Percentiles rank a stretch among this genome's conserved stretches.
These are phyloP conservation scores for Clavulina sp. DNA, from an alignment of 768 basidiomycete species.

Conservation along the genomic window DNA sequence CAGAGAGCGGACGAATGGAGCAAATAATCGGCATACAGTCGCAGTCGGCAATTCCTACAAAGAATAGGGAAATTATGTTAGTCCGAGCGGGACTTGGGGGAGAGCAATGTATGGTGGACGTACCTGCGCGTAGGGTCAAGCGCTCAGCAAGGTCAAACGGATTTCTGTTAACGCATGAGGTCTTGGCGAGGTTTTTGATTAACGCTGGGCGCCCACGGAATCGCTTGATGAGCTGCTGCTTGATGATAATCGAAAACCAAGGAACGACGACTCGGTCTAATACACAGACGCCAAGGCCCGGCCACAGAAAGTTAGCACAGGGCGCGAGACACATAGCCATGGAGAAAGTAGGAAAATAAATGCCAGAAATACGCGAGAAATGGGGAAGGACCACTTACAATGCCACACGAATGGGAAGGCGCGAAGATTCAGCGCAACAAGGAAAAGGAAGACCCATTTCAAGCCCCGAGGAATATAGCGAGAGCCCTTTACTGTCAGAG, in stretches of 20 bases:
- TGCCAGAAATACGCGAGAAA: not conserved
- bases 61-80: not conserved
- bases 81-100: not conserved
- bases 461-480: conserved; percentile 7
- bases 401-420: conserved; percentile 56
- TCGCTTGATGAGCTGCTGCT: not conserved
- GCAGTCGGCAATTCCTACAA: conserved; percentile 42
- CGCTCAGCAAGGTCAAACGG: conserved; percentile 32
- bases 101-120: conserved; percentile 15
- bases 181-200: not conserved
- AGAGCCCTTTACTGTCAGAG: not conserved
- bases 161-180: conserved; percentile 33
- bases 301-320: no score
- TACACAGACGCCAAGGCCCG: no score
- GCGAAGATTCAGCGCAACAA: conserved; percentile 42
- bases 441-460: conserved; percentile 28
- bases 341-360: no score
- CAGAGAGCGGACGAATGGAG: no score
- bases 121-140: conserved; percentile 39
- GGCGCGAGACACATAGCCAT: no score
- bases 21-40: no score
- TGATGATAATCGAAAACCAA: not conserved
- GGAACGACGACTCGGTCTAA: not conserved
- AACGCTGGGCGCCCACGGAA: not conserved
- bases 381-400: conserved; percentile 25